Evolutionary conservation across 2,329 filamentous ascomycete genomes (phyloP).

Genomic region (Teratosphaeria nubilosa): DNA sequence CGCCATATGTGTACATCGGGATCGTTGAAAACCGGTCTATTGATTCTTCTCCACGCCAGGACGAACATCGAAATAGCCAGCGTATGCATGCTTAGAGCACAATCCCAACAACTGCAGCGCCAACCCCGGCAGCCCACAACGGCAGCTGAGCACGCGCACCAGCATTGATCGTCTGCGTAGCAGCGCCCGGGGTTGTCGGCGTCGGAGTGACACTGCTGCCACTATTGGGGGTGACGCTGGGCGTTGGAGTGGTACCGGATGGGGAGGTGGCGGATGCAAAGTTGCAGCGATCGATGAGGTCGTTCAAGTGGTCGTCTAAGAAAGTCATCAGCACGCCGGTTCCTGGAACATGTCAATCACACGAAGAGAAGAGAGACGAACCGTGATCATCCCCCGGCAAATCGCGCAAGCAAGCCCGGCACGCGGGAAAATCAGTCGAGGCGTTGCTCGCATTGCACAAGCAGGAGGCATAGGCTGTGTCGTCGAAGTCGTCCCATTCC

Average conservation of each 20-base stretch:
- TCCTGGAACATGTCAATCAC: background rate
- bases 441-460: background rate
- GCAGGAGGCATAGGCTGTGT: background rate
- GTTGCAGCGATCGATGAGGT: background rate
- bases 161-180: background rate
- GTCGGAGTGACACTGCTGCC: background rate
- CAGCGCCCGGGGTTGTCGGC: background rate
- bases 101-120: background rate
- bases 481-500: background rate
- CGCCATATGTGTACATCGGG: no score
- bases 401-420: background rate
- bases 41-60: no score
- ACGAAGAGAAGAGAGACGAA: background rate
- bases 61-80: no score
- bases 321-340: background rate
- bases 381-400: background rate
- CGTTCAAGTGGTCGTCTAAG: background rate
- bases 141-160: background rate
- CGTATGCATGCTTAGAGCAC: background rate
- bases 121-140: background rate
- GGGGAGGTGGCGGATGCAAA: background rate
- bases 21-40: no score
- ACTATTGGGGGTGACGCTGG: background rate
- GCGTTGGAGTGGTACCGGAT: background rate
- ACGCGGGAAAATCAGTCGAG: background rate